Conservation (phyloP, 805 yeast species). For the Kazachstania kunashirensis region DNA sequence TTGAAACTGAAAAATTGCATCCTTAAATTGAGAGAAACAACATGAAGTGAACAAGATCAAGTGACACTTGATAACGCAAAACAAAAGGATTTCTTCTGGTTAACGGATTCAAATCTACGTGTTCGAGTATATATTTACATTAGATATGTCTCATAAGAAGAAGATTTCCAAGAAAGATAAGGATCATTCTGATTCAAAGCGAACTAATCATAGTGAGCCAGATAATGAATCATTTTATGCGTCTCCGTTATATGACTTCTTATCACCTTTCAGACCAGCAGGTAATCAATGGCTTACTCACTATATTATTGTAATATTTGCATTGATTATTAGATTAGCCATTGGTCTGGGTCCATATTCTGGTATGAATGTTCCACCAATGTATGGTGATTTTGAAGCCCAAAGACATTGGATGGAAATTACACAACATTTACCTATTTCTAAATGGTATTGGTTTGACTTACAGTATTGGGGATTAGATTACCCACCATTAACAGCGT, state of each 20-base stretch:
- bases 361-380: constrained; percentile 62
- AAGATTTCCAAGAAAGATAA: neutral
- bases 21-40: too few species aligned
- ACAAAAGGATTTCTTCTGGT: too few species aligned
- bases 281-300: constrained; percentile 88
- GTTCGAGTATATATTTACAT: too few species aligned
- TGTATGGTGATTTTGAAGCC: constrained; percentile 94
- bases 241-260: constrained; percentile 68
- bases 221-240: constrained; percentile 33
- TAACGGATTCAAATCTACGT: too few species aligned
- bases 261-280: constrained; percentile 70
- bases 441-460: constrained; percentile 83
- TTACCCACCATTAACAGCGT: constrained; percentile 95
- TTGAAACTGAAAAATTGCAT: too few species aligned
- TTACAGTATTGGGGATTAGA: constrained; percentile 93
- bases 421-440: constrained; percentile 63
- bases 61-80: too few species aligned
- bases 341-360: constrained; percentile 85
- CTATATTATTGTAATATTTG: constrained; percentile 61
- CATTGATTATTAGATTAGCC: constrained; percentile 69
- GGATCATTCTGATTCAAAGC: neutral
- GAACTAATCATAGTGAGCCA: neutral
- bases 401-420: constrained; percentile 98
- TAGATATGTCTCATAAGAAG: constrained; percentile 1
- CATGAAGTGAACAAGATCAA: too few species aligned